Percentiles rank a stretch among this genome's conserved stretches.
phyloP scores from a whole-genome alignment of 495 filamentous ascomycete genomes.

The Cudoniella acicularis region DNA sequence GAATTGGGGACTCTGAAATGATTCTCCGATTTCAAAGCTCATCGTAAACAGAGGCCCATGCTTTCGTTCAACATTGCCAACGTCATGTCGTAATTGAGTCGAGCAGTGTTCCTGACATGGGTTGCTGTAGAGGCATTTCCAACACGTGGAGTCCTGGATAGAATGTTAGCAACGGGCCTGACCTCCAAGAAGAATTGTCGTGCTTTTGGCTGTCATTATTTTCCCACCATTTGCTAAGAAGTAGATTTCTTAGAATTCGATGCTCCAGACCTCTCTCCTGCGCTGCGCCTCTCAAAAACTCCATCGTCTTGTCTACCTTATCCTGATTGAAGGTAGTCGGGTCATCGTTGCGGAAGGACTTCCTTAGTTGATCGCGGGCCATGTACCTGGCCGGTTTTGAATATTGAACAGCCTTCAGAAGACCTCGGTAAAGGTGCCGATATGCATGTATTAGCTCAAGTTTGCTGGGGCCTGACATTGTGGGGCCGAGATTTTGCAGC shows the following conservation, averaged over 20 bases:
- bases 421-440: slow-evolving; percentile 68
- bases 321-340: slow-evolving; percentile 51
- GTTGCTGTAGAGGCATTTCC: too few relatives aligned
- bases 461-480: slow-evolving; percentile 9
- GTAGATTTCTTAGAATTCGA: slow-evolving; percentile 69
- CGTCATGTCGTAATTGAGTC: slow-evolving; percentile 60
- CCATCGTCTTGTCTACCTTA: slow-evolving; percentile 67
- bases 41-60: slow-evolving; percentile 64
- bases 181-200: too few relatives aligned
- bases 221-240: slow-evolving; percentile 48
- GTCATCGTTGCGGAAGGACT: slow-evolving; percentile 61
- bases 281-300: slow-evolving; percentile 71
- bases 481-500: too few relatives aligned
- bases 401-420: slow-evolving; percentile 76
- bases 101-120: slow-evolving; percentile 25
- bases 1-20: too few relatives aligned
- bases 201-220: background rate
- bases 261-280: slow-evolving; percentile 70
- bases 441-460: slow-evolving; percentile 67
- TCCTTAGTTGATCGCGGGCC: slow-evolving; percentile 59
- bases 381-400: slow-evolving; percentile 71
- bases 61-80: slow-evolving; percentile 69
- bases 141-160: too few relatives aligned
- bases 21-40: slow-evolving; percentile 17
- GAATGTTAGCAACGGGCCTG: too few relatives aligned